Base-by-base conservation (phyloP, 352 stramenopile genomes). In the Pythium chondricola region DNA sequence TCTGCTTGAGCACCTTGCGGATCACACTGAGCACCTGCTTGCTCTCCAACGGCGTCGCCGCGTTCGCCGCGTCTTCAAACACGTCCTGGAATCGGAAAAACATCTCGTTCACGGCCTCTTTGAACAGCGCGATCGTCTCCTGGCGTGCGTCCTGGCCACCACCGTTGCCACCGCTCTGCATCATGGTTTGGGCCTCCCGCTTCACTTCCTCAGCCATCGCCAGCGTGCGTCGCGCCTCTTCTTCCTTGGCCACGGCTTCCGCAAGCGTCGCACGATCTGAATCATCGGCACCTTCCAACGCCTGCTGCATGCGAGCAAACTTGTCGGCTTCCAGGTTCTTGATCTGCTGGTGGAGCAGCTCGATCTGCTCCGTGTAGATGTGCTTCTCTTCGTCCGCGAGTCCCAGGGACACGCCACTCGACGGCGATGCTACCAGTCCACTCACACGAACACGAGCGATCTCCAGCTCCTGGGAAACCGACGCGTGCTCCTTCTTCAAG, bases 61-160 rank as follows among this genome's bases (percentile, higher is more conserved):
- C 67, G 21, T 82, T 36, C 35, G 51, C 25, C 27, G 49, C 71
- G 31, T 85, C 74, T 57, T 91, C 80, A 45, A 91, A 88, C 26
- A 83, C 56, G 24, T 91, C 80, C 36, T 91, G 76, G 45, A 91
- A 88, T 4, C 73, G 80, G 56, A 83, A 88, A 47, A 88, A 88
- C 67, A 91, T 83, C 14, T 88, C 76, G 52, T 87, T 91, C 48
- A 88, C 69, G 0, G 69, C 60, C 41, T 88, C 74, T 39, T 91
- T 91, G 60, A 88, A 87, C 38, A 91, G 49, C 11, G 37, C 58
- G 35, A 77, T 59, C 9, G 85, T 44, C 33, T 64, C 59, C 35
- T 79, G 64, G 11, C 71, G 67, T 21, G 75, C 49, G n/a, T 17
- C 24, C 24, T 13, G 2, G 10, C 13, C 24, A 29, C 20, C 24